A percentile compares a stretch with the other conserved stretches of the same genome.
phyloP scores from a whole-genome alignment of 345 rosid genomes.

The Dipteronia dyeriana region DNA sequence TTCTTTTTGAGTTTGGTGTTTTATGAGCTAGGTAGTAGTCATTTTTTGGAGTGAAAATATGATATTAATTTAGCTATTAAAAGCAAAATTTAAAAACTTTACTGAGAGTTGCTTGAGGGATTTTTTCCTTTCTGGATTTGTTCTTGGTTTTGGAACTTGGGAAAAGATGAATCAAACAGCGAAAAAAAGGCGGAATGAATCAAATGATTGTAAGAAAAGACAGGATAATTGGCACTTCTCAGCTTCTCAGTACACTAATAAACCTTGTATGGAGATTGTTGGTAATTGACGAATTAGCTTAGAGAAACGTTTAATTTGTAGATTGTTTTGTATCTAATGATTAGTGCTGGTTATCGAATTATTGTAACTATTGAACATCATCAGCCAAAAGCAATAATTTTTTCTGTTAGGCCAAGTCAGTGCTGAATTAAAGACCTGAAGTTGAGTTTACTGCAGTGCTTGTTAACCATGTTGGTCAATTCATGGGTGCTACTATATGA shows the following conservation, averaged over 20 bases:
- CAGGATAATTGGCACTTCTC: neutral
- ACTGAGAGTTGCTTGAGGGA: neutral
- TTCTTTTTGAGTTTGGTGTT: slow-evolving; percentile 1
- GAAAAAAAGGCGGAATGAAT: neutral
- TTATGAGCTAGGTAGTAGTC: neutral
- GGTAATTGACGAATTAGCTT: neutral
- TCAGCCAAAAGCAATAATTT: neutral
- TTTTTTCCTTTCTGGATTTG: neutral
- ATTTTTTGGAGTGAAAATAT: neutral
- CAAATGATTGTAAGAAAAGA: neutral
- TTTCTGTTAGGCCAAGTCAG: neutral
- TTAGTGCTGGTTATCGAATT: neutral
- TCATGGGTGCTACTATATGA: neutral
- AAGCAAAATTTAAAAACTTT: neutral
- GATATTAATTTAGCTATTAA: neutral
- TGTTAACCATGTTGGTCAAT: neutral
- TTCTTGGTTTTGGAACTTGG: neutral
- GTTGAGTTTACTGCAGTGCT: too few species aligned
- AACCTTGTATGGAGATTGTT: neutral
- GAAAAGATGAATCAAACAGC: neutral
- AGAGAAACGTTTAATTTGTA: neutral
- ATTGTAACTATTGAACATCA: neutral
- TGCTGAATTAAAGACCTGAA: neutral
- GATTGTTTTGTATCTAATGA: neutral
- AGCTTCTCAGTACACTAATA: neutral